A percentile compares a stretch with the other conserved stretches of the same genome.
Evolutionary conservation across 129 eudicot species (phyloP).

Genomic region (Flaveria trinervia): DNA sequence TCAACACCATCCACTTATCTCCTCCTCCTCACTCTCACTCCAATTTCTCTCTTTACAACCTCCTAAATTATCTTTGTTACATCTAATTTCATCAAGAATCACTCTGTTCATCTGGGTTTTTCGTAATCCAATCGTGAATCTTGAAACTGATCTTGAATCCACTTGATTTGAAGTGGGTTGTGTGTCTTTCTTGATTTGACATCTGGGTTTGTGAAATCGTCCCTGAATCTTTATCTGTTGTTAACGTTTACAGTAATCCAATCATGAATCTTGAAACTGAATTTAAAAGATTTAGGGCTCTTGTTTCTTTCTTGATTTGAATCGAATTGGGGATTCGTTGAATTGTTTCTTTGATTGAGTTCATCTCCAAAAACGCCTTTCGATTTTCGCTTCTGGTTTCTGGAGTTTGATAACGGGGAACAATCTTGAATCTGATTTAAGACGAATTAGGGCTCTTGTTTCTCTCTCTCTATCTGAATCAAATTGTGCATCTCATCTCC

Average conservation of each 20-base stretch:
- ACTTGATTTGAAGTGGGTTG: not conserved
- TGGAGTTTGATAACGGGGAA: too few relatives aligned
- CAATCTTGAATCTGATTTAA: too few relatives aligned
- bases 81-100: not conserved
- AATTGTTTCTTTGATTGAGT: too few relatives aligned
- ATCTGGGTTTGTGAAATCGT: not conserved
- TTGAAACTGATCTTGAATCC: not conserved
- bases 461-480: too few relatives aligned
- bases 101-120: not conserved
- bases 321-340: too few relatives aligned
- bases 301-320: too few relatives aligned
- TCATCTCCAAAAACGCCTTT: too few relatives aligned
- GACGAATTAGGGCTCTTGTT: too few relatives aligned
- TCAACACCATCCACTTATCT: not conserved
- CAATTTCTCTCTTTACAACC: too few relatives aligned
- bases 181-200: not conserved
- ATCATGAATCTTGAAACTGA: not conserved
- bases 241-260: not conserved
- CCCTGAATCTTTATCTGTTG: not conserved
- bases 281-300: not conserved
- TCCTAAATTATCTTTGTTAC: not conserved
- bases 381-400: too few relatives aligned
- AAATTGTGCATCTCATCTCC: too few relatives aligned
- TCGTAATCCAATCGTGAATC: not conserved
- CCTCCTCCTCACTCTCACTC: not conserved